Base-by-base conservation (phyloP, 2,329 filamentous ascomycete species). In the Trichoderma endophyticum region DNA sequence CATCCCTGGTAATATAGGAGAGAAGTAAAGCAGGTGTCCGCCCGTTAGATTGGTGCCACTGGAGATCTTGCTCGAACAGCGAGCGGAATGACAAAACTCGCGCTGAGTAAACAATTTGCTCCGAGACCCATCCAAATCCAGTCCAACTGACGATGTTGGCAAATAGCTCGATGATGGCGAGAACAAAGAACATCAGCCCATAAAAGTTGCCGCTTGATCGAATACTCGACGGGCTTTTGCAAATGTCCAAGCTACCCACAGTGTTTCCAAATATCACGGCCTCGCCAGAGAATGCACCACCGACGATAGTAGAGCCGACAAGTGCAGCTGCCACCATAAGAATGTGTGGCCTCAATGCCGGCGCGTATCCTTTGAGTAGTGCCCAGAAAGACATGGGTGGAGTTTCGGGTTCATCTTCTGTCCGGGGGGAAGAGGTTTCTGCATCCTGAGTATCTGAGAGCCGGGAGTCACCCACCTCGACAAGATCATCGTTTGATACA, bases 41-140 rank as follows among this genome's bases (percentile, higher is more conserved):
- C 7, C 84, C 85, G 18, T 87, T 83, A 0, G 88, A 88, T 76
- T 91, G 86, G 75, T 92, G 90, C 90, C 90, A 93, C 73, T 90
- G 85, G 48, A 91, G 81, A 76, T 90, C 87, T 79, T 91, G 90
- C 67, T 87, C 83, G 54, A 92, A 85, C 1, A 91, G 80, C 0
- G 89, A 86, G 4, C 88, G 85, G 75, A 92, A 86, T 0, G 88
- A 89, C 1, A 89, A 76, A 4, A 89, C 84, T 67, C 89, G 84
- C 14, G 90, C 85, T 32, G 83, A 85, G 77, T 88, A 89, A 1
- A 91, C 83, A 2, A 91, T 80, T 72, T 88, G 86, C 76, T 92
- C 89, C 0, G 89, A 86, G 12, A 77, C 71, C 60, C 74, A 76
- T 54, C 78, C 75, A 83, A 86, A 85, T 30, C 78, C 78, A 1